A percentile compares a stretch with the other conserved stretches of the same genome.
Evolutionary conservation across 805 yeast species (phyloP).

Genomic region (Suhomyces sp.): DNA sequence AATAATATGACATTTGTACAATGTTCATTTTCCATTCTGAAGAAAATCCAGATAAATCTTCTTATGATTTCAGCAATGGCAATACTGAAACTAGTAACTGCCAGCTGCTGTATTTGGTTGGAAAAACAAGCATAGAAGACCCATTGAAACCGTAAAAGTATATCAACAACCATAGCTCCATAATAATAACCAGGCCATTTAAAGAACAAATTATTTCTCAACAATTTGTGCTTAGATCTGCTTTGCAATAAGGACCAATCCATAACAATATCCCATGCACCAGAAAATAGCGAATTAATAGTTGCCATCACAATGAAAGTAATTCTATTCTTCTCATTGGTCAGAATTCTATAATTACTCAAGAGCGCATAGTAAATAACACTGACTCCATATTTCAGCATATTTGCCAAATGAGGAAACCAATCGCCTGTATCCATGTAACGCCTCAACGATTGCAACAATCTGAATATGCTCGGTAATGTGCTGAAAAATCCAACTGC

Average conservation of each 20-base stretch:
- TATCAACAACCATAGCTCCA: conserved; percentile 69
- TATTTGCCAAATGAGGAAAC: conserved; percentile 95
- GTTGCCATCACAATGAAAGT: conserved; percentile 72
- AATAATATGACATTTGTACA: conserved; percentile 82
- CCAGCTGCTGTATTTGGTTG: conserved; percentile 79
- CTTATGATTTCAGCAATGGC: conserved; percentile 81
- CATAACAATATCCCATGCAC: conserved; percentile 90
- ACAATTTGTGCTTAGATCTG: conserved; percentile 51
- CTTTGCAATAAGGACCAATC: conserved; percentile 90
- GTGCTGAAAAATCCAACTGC: conserved; percentile 80
- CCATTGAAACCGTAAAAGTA: conserved; percentile 86
- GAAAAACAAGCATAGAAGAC: conserved; percentile 81
- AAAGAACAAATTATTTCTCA: conserved; percentile 73
- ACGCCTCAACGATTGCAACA: conserved; percentile 87
- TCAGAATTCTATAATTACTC: conserved; percentile 73
- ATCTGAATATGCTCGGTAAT: conserved; percentile 87
- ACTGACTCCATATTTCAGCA: conserved; percentile 69
- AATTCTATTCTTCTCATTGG: conserved; percentile 41
- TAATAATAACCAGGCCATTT: conserved; percentile 62
- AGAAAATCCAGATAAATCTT: conserved; percentile 84
- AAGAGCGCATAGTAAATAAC: conserved; percentile 68
- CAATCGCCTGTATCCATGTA: conserved; percentile 89
- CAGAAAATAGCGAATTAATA: conserved; percentile 66
- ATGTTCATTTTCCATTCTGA: conserved; percentile 96
- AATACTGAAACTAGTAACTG: conserved; percentile 77